Conservation (phyloP, 805 yeast species). For the Pichia sporocuriosa region DNA sequence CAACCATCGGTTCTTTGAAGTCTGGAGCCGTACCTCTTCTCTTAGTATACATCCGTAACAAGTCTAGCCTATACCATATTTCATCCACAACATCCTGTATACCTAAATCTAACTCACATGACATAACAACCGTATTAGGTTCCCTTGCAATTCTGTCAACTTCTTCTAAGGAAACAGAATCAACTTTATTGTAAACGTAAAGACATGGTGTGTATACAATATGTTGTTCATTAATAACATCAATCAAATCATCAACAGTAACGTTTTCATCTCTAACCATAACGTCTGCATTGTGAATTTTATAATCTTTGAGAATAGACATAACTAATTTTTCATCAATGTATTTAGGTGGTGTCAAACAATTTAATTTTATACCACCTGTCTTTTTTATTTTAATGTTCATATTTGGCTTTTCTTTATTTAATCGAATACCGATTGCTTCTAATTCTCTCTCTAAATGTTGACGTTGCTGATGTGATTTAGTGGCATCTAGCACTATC, state of each 20-base stretch:
- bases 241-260: slow-evolving; percentile 90
- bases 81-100: slow-evolving; percentile 83
- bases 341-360: slow-evolving; percentile 73
- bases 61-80: slow-evolving; percentile 82
- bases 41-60: slow-evolving; percentile 81
- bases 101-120: slow-evolving; percentile 85
- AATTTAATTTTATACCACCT: slow-evolving; percentile 85
- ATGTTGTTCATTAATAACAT: slow-evolving; percentile 80
- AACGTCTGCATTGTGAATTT: slow-evolving; percentile 90
- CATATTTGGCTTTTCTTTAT: slow-evolving; percentile 75
- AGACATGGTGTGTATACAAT: slow-evolving; percentile 86
- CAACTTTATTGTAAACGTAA: slow-evolving; percentile 91
- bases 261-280: slow-evolving; percentile 81
- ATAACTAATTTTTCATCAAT: slow-evolving; percentile 75
- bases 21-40: slow-evolving; percentile 77
- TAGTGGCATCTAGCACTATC: slow-evolving; percentile 95
- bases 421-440: slow-evolving; percentile 87
- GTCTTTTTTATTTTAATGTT: slow-evolving; percentile 72
- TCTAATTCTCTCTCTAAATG: slow-evolving; percentile 86
- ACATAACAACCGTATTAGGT: slow-evolving; percentile 90
- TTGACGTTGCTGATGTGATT: slow-evolving; percentile 81
- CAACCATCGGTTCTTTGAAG: slow-evolving; percentile 86
- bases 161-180: slow-evolving; percentile 91
- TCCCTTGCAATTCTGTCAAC: slow-evolving; percentile 86
- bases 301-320: slow-evolving; percentile 75